A percentile compares a stretch with the other conserved stretches of the same genome.
Conservation (phyloP, 2,329 filamentous ascomycete species). For the Beauveria australis region DNA sequence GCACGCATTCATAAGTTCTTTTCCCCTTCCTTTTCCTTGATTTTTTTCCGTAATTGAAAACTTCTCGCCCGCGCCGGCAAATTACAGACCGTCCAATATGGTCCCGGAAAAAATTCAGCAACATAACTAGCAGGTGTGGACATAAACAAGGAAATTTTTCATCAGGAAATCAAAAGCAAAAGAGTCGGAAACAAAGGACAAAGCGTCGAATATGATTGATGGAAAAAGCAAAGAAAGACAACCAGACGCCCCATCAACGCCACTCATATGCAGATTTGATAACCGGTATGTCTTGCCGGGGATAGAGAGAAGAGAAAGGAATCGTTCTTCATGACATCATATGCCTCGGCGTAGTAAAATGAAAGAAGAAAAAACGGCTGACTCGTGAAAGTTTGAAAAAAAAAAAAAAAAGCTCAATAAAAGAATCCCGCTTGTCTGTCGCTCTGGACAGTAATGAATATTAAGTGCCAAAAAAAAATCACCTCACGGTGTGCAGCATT, state of each 20-base stretch:
- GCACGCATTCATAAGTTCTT: background rate
- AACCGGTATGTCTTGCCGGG: background rate
- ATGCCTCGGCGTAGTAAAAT: background rate
- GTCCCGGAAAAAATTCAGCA: background rate
- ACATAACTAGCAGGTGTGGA: background rate
- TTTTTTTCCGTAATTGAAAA: background rate
- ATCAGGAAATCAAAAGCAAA: background rate
- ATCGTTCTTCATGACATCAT: background rate
- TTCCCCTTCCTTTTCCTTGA: background rate
- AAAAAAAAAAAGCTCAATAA: background rate
- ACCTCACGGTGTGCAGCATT: constrained; percentile 5
- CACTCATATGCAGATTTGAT: constrained; percentile 21
- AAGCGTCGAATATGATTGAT: background rate
- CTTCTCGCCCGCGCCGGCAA: background rate
- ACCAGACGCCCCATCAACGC: constrained; percentile 19
- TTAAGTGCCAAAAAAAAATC: constrained; percentile 2
- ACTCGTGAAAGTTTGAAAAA: background rate
- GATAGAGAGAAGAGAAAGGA: constrained; percentile 7
- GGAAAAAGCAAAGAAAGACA: background rate
- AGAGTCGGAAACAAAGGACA: background rate
- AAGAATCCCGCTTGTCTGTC: background rate
- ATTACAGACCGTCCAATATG: background rate
- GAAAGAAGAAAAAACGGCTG: background rate
- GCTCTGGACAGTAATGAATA: background rate
- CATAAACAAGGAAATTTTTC: background rate